Evolutionary conservation across 495 filamentous ascomycete species (phyloP), one percentile per base, ranked within the genome.

Genomic region (Sordaria brevicollis): DNA sequence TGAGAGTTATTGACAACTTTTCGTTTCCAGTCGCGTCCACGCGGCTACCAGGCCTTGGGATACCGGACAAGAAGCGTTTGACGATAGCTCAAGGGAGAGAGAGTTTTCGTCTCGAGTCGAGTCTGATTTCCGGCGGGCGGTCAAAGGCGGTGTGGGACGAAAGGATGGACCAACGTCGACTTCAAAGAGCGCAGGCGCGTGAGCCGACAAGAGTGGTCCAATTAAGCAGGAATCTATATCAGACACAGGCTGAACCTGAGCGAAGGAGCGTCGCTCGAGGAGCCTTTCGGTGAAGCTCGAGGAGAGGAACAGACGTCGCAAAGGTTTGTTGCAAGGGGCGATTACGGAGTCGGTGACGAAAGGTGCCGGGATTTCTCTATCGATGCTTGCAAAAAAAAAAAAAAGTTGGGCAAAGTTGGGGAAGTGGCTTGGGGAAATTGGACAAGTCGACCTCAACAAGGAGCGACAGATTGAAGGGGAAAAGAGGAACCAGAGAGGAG

Each of bases 1-100:
- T 84, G 75, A 80, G 77, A 76, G 78, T 74, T 71, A 66, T 71
- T 66, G 65, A 31, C 65, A 34, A 35, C 8, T 36, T 35, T 70
- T 38, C 67, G 65, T 62, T 19, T 31, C 65, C 41, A 67, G 66
- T 73, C 36, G 68, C 69, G 70, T 69, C 72, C 67, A 67, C 66
- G 41, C 39, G 54, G 69, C 71, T 54, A 62, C 41, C 35, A 54
- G 70, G 41, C 68, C 69, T 67, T 65, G 67, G 39, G 29, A 39
- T 70, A 36, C 62, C 68, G 35, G 68, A 72, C 65, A 35, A 69
- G 68, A 38, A 39, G 67, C 21, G 25, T 62, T 65, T 54, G 68
- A 69, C 54, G 39, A 35, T 13, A 25, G 37, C 36, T 69, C n/a
- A 10, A 69, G 49, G 67, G 69, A 66, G 31, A 54, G 35, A n/a